Base-by-base conservation (phyloP, 495 filamentous ascomycete genomes). In the Aspergillus hancockii region DNA sequence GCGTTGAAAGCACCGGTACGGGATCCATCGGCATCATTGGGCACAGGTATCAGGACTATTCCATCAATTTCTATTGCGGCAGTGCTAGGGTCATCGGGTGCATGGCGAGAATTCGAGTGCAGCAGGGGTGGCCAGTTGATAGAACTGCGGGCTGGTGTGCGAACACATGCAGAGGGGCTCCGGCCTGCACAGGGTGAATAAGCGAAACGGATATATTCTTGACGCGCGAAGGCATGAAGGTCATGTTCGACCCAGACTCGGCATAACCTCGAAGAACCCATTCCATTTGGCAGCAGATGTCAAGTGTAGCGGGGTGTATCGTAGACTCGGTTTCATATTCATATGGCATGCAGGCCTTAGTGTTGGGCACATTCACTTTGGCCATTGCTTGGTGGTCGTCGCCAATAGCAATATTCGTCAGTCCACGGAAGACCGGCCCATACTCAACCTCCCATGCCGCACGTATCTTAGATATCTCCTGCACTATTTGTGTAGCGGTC, bases 281-380 rank as follows among this genome's bases (percentile, higher is more conserved):
- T 62, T 69, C 59, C 4, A 65, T 30, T 51, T 84, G 81, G 6
- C 78, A 59, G 57, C 79, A 72, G 23, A 70, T 60, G 40, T 83
- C 81, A 6, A 83, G 56, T 0, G 75, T 67, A 0, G 76, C 69
- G 9, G 81, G 80, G 45, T 83, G 81, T 0, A 77, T 52, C 36
- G 80, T 64, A 55, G 68, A 79, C 0, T 69, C 62, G 0, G 73
- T 75, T 58, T 84, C 77, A 41, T 74, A 67, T 28, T 63, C 63
- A 51, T 76, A 30, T 0, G 82, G 82, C 81, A 85, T 85, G 21
- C 65, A 68, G 9, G 70, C 54, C 5, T 63, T 73, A 9, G 80
- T 82, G 43, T 85, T 76, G 1, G 74, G 74, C 16, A 77, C 64
- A 12, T 58, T n/a, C n/a, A 77, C 64, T 8, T 64, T 70, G 0